These are phyloP conservation scores for Coniophora puteana DNA, from an alignment of 1,284 basidiomycete species.

Conservation along the genomic window DNA sequence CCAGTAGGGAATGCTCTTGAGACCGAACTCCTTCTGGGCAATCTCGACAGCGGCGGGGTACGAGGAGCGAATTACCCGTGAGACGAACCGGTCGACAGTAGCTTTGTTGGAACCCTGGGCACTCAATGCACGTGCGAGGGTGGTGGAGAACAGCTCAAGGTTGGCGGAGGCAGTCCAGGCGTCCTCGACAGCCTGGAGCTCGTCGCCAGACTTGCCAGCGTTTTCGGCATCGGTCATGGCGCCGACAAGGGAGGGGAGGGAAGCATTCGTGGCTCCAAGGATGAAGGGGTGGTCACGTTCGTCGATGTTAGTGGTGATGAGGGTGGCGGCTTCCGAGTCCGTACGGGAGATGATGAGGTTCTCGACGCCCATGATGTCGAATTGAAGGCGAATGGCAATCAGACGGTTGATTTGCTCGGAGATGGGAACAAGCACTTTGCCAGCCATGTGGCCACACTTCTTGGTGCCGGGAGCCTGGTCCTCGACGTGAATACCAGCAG, in stretches of 20 bases:
- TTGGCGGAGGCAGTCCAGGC: slow-evolving; percentile 79
- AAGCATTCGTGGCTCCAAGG: slow-evolving; percentile 84
- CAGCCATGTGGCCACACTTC: slow-evolving; percentile 83
- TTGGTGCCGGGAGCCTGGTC: slow-evolving; percentile 85
- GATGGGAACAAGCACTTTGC: slow-evolving; percentile 79
- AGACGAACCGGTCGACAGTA: slow-evolving; percentile 55
- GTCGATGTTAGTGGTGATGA: slow-evolving; percentile 97
- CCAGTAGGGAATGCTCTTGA: slow-evolving; percentile 76
- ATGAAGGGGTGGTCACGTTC: slow-evolving; percentile 96
- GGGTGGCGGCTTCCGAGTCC: slow-evolving; percentile 90
- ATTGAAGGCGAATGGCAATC: slow-evolving; percentile 66
- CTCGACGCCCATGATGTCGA: slow-evolving; percentile 62
- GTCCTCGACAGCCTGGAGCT: slow-evolving; percentile 86
- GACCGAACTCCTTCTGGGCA: slow-evolving; percentile 78
- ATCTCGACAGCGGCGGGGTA: slow-evolving; percentile 70
- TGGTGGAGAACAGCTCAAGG: slow-evolving; percentile 76
- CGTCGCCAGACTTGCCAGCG: slow-evolving; percentile 75
- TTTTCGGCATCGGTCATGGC: slow-evolving; percentile 86
- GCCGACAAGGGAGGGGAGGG: slow-evolving; percentile 64
- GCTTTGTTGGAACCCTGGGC: slow-evolving; percentile 53
- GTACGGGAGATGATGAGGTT: slow-evolving; percentile 76
- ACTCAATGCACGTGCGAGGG: slow-evolving; percentile 70
- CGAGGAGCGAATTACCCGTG: slow-evolving; percentile 62
- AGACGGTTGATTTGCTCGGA: slow-evolving; percentile 80
- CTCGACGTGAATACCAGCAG: slow-evolving; percentile 80